Evolutionary conservation across 306 rosid species (phyloP).

Genomic region (Gillenia trifoliata): DNA sequence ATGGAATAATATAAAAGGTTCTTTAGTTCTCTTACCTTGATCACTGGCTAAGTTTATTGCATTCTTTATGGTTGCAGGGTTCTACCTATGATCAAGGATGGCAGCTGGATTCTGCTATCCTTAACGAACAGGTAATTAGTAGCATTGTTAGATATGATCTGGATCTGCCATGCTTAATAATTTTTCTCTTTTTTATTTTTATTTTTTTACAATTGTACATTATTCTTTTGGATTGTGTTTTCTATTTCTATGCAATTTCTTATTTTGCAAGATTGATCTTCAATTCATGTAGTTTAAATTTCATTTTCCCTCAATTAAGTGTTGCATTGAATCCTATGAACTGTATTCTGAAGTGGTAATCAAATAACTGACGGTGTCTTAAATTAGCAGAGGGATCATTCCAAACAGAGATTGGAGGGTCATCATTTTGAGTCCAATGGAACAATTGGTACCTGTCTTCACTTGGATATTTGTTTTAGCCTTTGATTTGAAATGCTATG

Average conservation of each 20-base stretch:
- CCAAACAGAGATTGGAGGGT: constrained; percentile 74
- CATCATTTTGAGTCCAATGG: constrained; percentile 84
- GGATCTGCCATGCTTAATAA: neutral
- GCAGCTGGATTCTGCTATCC: constrained; percentile 70
- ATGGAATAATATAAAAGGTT: constrained; percentile 1
- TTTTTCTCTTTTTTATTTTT: neutral
- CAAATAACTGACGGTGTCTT: constrained; percentile 12
- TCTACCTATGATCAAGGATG: constrained; percentile 79
- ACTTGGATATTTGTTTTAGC: constrained; percentile 14
- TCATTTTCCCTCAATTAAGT: neutral
- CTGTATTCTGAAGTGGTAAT: constrained; percentile 1
- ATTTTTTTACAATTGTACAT: neutral
- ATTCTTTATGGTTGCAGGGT: constrained; percentile 50
- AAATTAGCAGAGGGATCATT: constrained; percentile 71
- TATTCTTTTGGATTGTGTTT: neutral
- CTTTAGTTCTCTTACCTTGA: constrained; percentile 9
- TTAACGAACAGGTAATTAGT: constrained; percentile 59
- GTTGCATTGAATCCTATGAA: neutral
- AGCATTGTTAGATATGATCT: constrained; percentile 4
- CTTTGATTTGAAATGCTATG: constrained; percentile 5
- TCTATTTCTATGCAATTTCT: neutral
- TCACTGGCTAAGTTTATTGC: constrained; percentile 25
- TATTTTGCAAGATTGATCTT: neutral
- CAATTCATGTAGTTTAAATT: neutral
- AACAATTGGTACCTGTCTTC: constrained; percentile 50